Conservation (phyloP, 176 grass and related monocot species). For the Paspalum notatum region DNA sequence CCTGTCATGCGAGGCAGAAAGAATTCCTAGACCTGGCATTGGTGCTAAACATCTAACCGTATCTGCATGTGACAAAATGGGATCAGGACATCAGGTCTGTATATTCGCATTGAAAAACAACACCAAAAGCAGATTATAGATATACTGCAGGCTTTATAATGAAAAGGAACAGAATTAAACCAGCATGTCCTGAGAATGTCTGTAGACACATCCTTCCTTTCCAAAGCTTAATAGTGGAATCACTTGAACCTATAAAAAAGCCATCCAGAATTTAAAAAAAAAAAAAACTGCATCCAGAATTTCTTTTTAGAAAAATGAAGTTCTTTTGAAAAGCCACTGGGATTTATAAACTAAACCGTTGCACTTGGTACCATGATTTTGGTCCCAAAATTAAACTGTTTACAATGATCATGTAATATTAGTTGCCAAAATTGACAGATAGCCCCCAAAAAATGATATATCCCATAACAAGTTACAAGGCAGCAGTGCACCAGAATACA, state of each 20-base stretch:
- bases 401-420: not conserved
- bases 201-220: constrained; percentile 94
- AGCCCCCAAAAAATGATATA: constrained; percentile 11
- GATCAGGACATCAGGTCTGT: constrained; percentile 1
- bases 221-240: constrained; percentile 94
- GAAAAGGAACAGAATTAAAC: constrained; percentile 40
- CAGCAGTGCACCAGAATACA: constrained; percentile 1
- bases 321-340: not conserved
- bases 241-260: constrained; percentile 84
- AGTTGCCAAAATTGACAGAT: not conserved
- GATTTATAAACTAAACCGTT: not conserved
- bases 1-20: constrained; percentile 94
- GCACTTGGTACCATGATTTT: not conserved
- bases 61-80: constrained; percentile 51
- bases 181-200: constrained; percentile 90
- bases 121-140: not conserved
- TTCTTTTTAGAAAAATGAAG: not conserved
- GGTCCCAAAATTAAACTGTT: constrained; percentile 2
- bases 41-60: constrained; percentile 82
- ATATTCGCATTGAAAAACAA: not conserved
- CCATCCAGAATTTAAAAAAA: not conserved
- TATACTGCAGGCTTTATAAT: not conserved
- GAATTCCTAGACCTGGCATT: constrained; percentile 77
- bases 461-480: not conserved
- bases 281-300: too few species aligned